Percentiles rank a stretch among this genome's conserved stretches.
These are phyloP conservation scores for Annulohypoxylon moriforme DNA, from an alignment of 495 filamentous ascomycete genomes.

Conservation along the genomic window DNA sequence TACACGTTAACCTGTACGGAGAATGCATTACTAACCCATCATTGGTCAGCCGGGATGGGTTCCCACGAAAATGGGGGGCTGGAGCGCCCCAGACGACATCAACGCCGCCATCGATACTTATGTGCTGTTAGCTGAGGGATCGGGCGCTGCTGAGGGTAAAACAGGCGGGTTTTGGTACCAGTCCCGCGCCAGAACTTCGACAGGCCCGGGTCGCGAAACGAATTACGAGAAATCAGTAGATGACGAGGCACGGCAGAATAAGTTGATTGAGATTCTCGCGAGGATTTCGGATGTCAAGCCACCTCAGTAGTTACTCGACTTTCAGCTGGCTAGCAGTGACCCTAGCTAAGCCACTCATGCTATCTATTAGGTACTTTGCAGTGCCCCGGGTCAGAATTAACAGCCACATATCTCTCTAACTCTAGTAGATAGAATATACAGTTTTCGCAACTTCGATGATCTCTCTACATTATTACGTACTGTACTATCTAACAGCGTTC, in stretches of 20 bases:
- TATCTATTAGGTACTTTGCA: too few species aligned
- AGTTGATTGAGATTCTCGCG: slow-evolving; percentile 24
- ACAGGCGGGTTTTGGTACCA: slow-evolving; percentile 45
- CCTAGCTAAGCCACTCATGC: too few species aligned
- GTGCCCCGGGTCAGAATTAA: too few species aligned
- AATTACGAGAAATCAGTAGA: slow-evolving; percentile 27
- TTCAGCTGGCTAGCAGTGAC: not conserved
- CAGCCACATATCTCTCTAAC: too few species aligned
- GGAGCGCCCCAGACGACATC: slow-evolving; percentile 58
- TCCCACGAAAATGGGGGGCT: slow-evolving; percentile 70
- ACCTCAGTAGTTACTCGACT: slow-evolving; percentile 4
- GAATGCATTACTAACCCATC: not conserved
- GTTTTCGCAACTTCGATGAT: too few species aligned
- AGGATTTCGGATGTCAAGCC: slow-evolving; percentile 32
- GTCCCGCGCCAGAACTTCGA: slow-evolving; percentile 19
- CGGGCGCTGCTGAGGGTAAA: slow-evolving; percentile 42
- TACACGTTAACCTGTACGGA: not conserved
- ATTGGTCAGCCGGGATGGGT: slow-evolving; percentile 67
- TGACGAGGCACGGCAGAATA: slow-evolving; percentile 41
- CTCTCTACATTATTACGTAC: too few species aligned
- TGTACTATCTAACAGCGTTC: too few species aligned
- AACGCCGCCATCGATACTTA: slow-evolving; percentile 60
- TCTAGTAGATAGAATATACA: too few species aligned
- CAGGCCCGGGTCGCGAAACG: slow-evolving; percentile 8
- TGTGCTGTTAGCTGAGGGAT: slow-evolving; percentile 58